A percentile compares a stretch with the other conserved stretches of the same genome.
These are phyloP conservation scores for Gloeophyllum trabeum DNA, from an alignment of 768 basidiomycete genomes.

Conservation along the genomic window DNA sequence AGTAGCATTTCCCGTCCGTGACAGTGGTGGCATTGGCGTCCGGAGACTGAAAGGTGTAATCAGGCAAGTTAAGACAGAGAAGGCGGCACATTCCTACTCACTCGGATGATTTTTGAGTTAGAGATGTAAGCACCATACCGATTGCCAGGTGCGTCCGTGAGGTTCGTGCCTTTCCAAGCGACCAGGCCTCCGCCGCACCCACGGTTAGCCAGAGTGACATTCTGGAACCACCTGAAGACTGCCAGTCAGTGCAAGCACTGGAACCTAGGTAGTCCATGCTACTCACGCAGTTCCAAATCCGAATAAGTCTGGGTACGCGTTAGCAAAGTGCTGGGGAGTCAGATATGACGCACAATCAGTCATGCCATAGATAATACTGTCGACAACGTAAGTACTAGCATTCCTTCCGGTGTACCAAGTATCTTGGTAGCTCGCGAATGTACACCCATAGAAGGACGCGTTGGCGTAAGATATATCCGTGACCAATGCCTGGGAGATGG, in stretches of 20 bases:
- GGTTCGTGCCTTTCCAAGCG: conserved; percentile 53
- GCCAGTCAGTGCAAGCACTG: not conserved
- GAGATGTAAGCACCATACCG: conserved; percentile 46
- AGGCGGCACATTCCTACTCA: conserved; percentile 14
- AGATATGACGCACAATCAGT: conserved; percentile 40
- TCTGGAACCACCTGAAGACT: conserved; percentile 43
- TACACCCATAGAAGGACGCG: conserved; percentile 55
- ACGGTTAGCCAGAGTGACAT: conserved; percentile 45
- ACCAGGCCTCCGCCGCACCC: conserved; percentile 55
- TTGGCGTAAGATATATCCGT: conserved; percentile 55
- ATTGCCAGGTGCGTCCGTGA: conserved; percentile 36
- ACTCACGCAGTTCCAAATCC: conserved; percentile 50
- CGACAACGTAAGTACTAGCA: conserved; percentile 46
- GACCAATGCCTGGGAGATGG: conserved; percentile 51
- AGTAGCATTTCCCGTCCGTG: conserved; percentile 33
- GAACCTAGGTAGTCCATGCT: not conserved
- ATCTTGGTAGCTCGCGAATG: conserved; percentile 52
- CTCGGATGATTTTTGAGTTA: conserved; percentile 43
- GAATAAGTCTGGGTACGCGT: conserved; percentile 31
- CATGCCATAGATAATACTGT: conserved; percentile 51
- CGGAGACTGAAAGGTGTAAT: conserved; percentile 29
- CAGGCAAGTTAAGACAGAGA: not conserved
- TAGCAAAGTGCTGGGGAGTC: not conserved
- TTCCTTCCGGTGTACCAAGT: conserved; percentile 56
- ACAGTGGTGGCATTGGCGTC: conserved; percentile 40